Conservation (phyloP, 495 filamentous ascomycete genomes). For the Recurvomyces mirabilis region DNA sequence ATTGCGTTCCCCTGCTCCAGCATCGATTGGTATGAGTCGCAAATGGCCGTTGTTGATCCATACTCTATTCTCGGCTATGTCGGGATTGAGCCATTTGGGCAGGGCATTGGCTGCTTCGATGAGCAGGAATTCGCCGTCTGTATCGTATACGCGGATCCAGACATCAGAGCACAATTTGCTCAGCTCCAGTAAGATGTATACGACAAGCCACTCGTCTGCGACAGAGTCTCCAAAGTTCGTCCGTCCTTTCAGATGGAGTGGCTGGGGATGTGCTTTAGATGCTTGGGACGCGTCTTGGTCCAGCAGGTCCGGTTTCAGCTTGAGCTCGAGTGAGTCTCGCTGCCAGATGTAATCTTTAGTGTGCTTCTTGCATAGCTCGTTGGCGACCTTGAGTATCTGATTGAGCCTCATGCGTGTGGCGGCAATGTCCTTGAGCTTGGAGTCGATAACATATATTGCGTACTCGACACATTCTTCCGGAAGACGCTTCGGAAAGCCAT, state of each 20-base stretch:
- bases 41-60: constrained; percentile 56
- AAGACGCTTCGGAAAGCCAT: constrained; percentile 59
- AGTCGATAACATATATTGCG: constrained; percentile 59
- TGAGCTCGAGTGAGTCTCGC: constrained; percentile 60
- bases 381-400: constrained; percentile 55
- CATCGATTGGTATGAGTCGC: constrained; percentile 53
- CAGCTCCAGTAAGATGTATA: constrained; percentile 78
- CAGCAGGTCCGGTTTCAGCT: constrained; percentile 27
- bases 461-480: constrained; percentile 87
- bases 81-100: constrained; percentile 84
- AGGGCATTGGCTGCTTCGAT: constrained; percentile 85
- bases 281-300: neutral
- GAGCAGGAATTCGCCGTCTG: constrained; percentile 88
- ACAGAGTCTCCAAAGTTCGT: constrained; percentile 78
- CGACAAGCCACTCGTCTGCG: constrained; percentile 94
- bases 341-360: constrained; percentile 93
- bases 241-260: constrained; percentile 14
- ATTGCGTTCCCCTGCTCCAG: constrained; percentile 25
- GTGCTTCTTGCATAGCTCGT: constrained; percentile 47
- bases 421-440: constrained; percentile 34
- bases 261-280: neutral
- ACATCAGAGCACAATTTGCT: constrained; percentile 59
- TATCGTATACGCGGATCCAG: constrained; percentile 75
- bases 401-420: constrained; percentile 52
- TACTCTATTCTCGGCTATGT: constrained; percentile 71